Conservation (phyloP, 2,329 filamentous ascomycete species). For the Arthrobotrys iridis region DNA sequence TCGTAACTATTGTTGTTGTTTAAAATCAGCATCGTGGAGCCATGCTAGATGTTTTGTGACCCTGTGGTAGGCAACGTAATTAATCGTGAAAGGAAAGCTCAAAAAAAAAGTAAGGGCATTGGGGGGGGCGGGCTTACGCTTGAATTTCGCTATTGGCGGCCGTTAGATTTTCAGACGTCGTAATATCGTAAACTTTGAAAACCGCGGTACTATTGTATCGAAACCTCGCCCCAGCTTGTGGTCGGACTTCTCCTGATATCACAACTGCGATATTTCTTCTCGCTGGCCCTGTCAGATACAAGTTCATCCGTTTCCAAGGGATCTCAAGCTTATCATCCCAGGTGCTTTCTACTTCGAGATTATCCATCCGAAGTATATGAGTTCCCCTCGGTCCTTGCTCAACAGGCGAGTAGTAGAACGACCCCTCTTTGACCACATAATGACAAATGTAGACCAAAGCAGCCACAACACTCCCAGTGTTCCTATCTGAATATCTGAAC, state of each 20-base stretch:
- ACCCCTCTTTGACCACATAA: not conserved
- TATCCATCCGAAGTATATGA: not conserved
- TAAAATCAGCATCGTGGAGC: no score
- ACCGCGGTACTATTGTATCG: not conserved
- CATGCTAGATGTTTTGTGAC: no score
- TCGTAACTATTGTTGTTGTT: no score
- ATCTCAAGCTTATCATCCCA: not conserved
- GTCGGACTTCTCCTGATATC: not conserved
- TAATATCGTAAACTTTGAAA: slow-evolving; percentile 31
- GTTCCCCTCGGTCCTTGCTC: not conserved
- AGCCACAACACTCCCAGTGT: not conserved
- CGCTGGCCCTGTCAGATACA: not conserved
- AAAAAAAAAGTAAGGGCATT: no score
- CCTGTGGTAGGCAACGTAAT: no score
- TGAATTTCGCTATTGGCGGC: slow-evolving; percentile 5
- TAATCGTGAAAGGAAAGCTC: no score
- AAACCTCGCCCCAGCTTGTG: not conserved
- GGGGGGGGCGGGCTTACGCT: slow-evolving; percentile 3
- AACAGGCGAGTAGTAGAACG: not conserved
- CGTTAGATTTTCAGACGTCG: not conserved
- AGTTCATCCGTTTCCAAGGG: not conserved
- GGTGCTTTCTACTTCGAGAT: not conserved
- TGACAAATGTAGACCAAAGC: slow-evolving; percentile 4
- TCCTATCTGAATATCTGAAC: not conserved
- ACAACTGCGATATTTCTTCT: not conserved